Evolutionary conservation across 495 filamentous ascomycete species (phyloP), one percentile per base, ranked within the genome.

Genomic region (Penicillium daleae): DNA sequence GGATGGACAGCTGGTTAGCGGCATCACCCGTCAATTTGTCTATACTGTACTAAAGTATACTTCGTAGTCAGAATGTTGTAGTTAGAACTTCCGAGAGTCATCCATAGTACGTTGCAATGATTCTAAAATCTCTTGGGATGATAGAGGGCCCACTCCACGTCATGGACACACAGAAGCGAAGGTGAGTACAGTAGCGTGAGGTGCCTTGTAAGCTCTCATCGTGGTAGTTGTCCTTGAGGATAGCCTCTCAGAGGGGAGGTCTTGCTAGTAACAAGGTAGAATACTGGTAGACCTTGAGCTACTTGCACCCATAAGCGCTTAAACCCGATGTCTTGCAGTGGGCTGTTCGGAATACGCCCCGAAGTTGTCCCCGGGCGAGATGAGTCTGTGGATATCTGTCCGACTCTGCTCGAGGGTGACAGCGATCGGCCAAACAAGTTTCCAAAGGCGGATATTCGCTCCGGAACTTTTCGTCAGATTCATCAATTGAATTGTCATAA

Each of bases 161-260:
- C 53, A 40, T 6, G 35, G 35, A 40, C 53, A 24, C 51, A 12
- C 27, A 22, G 50, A 33, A 53, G 29, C 50, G 29, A 52, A 32
- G 15, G 26, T 12, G 42, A 46, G n/a, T 12, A 27, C 21, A n/a
- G n/a, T n/a, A n/a, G n/a, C n/a, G n/a, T n/a, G n/a, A n/a, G n/a
- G n/a, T n/a, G n/a, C n/a, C n/a, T n/a, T n/a, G n/a, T n/a, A n/a
- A n/a, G n/a, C n/a, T n/a, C n/a, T n/a, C n/a, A n/a, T n/a, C n/a
- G n/a, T n/a, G n/a, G n/a, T n/a, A n/a, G n/a, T n/a, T n/a, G n/a
- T n/a, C n/a, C n/a, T n/a, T n/a, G n/a, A n/a, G n/a, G n/a, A n/a
- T n/a, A n/a, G n/a, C n/a, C n/a, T n/a, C n/a, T n/a, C n/a, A n/a
- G n/a, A n/a, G n/a, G n/a, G n/a, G n/a, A n/a, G n/a, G n/a, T n/a